Conservation (phyloP, 257 asterid species). For the Salvia hispanica region DNA sequence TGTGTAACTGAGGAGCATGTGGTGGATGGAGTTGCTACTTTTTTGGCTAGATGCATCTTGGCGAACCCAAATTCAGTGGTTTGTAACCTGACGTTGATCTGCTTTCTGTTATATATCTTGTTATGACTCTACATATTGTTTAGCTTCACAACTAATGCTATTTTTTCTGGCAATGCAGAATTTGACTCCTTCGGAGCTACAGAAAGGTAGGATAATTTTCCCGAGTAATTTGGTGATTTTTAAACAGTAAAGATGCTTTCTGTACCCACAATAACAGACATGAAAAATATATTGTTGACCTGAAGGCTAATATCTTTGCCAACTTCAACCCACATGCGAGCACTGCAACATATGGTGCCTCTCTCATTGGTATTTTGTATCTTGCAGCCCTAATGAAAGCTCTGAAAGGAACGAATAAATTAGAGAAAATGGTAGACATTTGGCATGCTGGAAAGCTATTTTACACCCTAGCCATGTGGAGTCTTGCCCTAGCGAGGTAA, state of each 20-base stretch:
- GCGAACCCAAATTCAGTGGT: constrained; percentile 80
- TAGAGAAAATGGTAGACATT: constrained; percentile 71
- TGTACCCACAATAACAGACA: too few relatives aligned
- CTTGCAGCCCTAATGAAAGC: constrained; percentile 73
- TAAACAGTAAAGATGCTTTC: too few relatives aligned
- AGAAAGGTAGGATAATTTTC: constrained; percentile 51
- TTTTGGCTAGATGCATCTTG: constrained; percentile 83
- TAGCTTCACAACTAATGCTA: constrained; percentile 23
- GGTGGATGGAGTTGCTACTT: constrained; percentile 88
- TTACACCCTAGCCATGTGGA: constrained; percentile 85
- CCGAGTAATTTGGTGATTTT: neutral
- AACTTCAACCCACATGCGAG: neutral
- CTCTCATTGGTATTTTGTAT: constrained; percentile 18
- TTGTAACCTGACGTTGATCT: constrained; percentile 1
- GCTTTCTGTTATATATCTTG: neutral
- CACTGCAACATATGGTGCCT: neutral
- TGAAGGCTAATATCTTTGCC: neutral
- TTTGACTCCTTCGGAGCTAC: constrained; percentile 75
- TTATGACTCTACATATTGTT: neutral
- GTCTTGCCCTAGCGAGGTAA: constrained; percentile 89
- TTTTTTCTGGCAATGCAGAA: constrained; percentile 54
- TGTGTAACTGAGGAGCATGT: constrained; percentile 75
- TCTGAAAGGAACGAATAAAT: constrained; percentile 66
- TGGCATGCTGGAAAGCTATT: constrained; percentile 88
- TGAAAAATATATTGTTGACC: too few relatives aligned